Evolutionary conservation across 73 alveolate genomes (phyloP), one percentile per base, ranked within the genome.

Genomic region (Breviolum minutum): DNA sequence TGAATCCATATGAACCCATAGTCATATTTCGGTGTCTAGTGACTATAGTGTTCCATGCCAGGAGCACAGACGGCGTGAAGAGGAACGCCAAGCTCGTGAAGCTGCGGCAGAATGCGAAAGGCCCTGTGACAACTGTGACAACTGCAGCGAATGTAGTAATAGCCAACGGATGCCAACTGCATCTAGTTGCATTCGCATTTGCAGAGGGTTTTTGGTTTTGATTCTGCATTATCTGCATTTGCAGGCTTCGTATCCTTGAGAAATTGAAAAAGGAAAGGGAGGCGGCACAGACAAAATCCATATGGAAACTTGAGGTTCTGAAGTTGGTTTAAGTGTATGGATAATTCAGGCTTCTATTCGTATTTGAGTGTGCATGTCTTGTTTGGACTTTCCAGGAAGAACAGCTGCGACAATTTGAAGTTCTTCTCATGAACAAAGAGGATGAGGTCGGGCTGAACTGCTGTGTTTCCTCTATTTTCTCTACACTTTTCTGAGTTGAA

Each of bases 51-150:
- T 16, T 19, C 7, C 60, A 32, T 19, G 62, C 19, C 63, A 91
- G 97, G 97, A 91, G 87, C 63, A 79, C 74, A 32, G 88, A 64
- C 97, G 80, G 12, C 97, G 97, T 24, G 97, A 91, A 14, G 97
- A 71, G 97, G 97, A 73, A 54, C 97, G 97, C 32, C 97, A 54
- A 20, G 97, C 97, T n/a, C 97, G 97, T 7, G 89, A 71, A 71
- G 97, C 97, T 30, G 97, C 84, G 2, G 97, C 97, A 62, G 97
- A 91, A 79, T 82, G 88, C 60, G 88, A 77, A 48, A 91, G 97
- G 97, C 94, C 60, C 2, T 20, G 14, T 79, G 86, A 22, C 2
- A 68, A 17, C 24, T 66, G 74, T 66, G 17, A 68, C 17, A 68
- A 40, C 54, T 40, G 54, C 3, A 40, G 54, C 54, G 54, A 40